Conservation (phyloP, 169 alveolate genomes). For the Sarcocystis neurona region DNA sequence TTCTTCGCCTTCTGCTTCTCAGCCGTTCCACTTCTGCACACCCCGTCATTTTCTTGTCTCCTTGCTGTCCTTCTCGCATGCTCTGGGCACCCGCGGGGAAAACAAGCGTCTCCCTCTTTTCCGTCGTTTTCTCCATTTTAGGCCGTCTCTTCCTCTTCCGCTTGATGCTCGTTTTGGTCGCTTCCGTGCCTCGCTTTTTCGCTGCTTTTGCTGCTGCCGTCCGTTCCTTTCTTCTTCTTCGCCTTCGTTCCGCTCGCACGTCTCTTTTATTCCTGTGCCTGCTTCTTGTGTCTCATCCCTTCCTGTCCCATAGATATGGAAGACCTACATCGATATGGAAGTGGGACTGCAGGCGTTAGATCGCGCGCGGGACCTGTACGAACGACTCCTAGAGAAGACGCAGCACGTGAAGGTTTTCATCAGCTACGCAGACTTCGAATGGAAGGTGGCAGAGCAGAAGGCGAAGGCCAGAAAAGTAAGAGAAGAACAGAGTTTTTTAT, state of each 20-base stretch:
- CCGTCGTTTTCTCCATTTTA: too few species aligned
- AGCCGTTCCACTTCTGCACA: too few species aligned
- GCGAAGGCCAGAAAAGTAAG: constrained; percentile 68
- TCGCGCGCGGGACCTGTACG: constrained; percentile 87
- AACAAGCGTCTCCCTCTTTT: too few species aligned
- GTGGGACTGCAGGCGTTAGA: constrained; percentile 72
- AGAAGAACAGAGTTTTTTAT: too few species aligned
- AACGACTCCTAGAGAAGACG: constrained; percentile 88
- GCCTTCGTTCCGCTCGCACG: background rate
- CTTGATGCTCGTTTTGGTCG: too few species aligned
- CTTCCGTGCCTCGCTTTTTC: too few species aligned
- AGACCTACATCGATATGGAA: constrained; percentile 81
- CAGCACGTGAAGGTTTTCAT: constrained; percentile 87
- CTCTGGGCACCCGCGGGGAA: too few species aligned
- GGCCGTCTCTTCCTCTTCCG: too few species aligned
- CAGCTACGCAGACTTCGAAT: constrained; percentile 77
- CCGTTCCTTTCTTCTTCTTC: background rate
- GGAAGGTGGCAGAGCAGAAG: constrained; percentile 65
- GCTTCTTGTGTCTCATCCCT: background rate
- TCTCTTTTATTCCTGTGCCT: background rate
- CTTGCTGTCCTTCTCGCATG: too few species aligned
- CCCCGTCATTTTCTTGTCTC: too few species aligned
- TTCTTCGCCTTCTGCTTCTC: too few species aligned
- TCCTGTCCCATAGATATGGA: constrained; percentile 74
- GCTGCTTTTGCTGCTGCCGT: too few species aligned